Conservation (phyloP, 2,329 filamentous ascomycete genomes). For the Neopestalotiopsis sp. region DNA sequence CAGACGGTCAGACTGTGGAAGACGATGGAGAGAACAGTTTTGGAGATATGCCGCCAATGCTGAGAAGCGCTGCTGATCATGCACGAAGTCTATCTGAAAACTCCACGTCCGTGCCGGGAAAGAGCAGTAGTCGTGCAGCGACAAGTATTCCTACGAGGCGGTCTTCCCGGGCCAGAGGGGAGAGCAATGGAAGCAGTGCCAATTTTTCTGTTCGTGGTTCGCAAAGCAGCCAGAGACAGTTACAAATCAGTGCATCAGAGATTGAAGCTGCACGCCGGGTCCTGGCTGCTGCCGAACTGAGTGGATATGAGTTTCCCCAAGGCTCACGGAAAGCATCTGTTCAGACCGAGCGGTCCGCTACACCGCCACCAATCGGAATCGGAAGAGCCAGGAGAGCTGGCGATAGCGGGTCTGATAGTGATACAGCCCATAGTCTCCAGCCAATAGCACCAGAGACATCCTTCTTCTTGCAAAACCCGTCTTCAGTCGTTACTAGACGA, state of each 20-base stretch:
- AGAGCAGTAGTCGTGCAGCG: background rate
- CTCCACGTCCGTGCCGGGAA: background rate
- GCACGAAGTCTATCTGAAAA: background rate
- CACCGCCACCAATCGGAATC: conserved; percentile 10
- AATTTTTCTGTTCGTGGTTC: background rate
- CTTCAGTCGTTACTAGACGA: background rate
- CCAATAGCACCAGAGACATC: conserved; percentile 2
- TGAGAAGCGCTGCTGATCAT: background rate
- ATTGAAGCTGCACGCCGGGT: conserved; percentile 8
- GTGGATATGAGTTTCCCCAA: background rate
- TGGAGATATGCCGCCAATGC: conserved; percentile 1
- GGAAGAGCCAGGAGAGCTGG: background rate
- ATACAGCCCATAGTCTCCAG: background rate
- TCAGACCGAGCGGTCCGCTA: conserved; percentile 11
- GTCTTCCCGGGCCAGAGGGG: background rate
- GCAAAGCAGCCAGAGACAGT: background rate
- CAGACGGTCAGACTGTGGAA: background rate
- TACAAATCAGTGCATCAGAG: background rate
- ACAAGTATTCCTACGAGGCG: background rate
- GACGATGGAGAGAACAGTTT: conserved; percentile 5
- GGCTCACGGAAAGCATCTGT: conserved; percentile 21
- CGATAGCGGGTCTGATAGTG: conserved; percentile 19
- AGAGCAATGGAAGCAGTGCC: background rate
- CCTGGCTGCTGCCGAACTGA: background rate
- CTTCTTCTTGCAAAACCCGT: background rate